These are phyloP conservation scores for Fusarium vanettenii DNA, from an alignment of 2,329 filamentous ascomycete genomes.

Conservation along the genomic window DNA sequence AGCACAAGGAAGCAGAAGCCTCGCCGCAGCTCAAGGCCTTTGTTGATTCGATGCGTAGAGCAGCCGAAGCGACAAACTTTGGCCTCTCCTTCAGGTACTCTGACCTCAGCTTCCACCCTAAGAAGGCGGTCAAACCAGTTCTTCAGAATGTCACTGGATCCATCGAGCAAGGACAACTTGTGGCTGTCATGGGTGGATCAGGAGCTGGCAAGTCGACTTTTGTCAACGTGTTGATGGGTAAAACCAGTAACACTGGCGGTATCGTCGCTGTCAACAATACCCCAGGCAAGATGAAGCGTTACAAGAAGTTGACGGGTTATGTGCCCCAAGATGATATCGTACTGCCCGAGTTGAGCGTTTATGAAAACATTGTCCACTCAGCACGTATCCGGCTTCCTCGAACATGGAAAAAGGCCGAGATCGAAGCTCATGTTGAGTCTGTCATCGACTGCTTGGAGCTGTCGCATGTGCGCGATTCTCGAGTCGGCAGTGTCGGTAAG, in stretches of 20 bases:
- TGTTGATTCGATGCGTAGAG: slow-evolving; percentile 63
- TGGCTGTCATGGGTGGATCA: slow-evolving; percentile 69
- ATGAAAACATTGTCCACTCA: slow-evolving; percentile 71
- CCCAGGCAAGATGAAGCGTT: slow-evolving; percentile 59
- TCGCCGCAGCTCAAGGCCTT: slow-evolving; percentile 58
- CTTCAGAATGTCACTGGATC: slow-evolving; percentile 65
- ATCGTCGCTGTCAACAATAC: slow-evolving; percentile 64
- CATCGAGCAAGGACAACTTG: slow-evolving; percentile 65
- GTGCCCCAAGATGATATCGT: slow-evolving; percentile 72
- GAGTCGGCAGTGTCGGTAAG: slow-evolving; percentile 63
- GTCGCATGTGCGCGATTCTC: slow-evolving; percentile 61
- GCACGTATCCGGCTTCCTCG: slow-evolving; percentile 65
- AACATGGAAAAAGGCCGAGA: slow-evolving; percentile 61
- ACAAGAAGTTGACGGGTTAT: slow-evolving; percentile 71
- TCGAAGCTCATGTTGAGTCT: slow-evolving; percentile 65
- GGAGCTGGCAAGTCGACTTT: slow-evolving; percentile 71
- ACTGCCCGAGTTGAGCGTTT: slow-evolving; percentile 68
- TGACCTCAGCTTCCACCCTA: slow-evolving; percentile 61
- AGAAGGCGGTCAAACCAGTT: slow-evolving; percentile 57
- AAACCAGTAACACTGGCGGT: slow-evolving; percentile 62
- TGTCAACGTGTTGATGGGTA: slow-evolving; percentile 71
- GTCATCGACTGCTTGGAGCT: slow-evolving; percentile 67
- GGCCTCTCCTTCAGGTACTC: slow-evolving; percentile 66
- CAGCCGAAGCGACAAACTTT: slow-evolving; percentile 62
- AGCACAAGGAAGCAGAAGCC: slow-evolving; percentile 25